phyloP scores from a whole-genome alignment of 106 monocot genomes.

The Iris macrosiphon region DNA sequence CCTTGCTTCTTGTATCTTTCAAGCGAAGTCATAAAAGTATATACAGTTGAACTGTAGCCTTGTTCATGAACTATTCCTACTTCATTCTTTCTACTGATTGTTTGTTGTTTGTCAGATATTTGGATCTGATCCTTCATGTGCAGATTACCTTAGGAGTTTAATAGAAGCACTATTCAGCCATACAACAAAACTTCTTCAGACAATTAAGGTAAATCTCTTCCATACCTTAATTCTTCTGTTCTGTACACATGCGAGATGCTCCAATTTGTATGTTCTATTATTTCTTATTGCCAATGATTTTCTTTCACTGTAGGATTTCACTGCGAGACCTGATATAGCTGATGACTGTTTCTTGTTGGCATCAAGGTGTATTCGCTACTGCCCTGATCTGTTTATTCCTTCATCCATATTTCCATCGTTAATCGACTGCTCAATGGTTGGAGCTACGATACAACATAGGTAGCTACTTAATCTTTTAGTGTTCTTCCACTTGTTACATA shows the following conservation, averaged over 20 bases:
- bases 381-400: conserved; percentile 81
- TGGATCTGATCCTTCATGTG: conserved; percentile 86
- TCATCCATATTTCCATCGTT: conserved; percentile 59
- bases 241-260: neutral
- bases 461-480: too few relatives aligned
- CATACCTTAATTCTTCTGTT: neutral
- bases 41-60: neutral
- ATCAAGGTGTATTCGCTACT: conserved; percentile 95
- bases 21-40: conserved; percentile 98
- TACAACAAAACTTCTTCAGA: conserved; percentile 71
- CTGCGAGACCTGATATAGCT: conserved; percentile 84
- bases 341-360: conserved; percentile 96
- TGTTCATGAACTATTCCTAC: conserved; percentile 3
- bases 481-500: too few relatives aligned
- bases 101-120: conserved; percentile 54
- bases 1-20: conserved; percentile 92
- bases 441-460: conserved; percentile 86
- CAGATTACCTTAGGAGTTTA: conserved; percentile 64
- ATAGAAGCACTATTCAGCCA: conserved; percentile 79
- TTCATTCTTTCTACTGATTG: conserved; percentile 3
- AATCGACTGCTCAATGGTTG: conserved; percentile 80
- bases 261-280: neutral
- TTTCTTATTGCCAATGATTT: neutral
- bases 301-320: conserved; percentile 66
- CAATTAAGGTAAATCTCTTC: conserved; percentile 53